These are phyloP conservation scores for Globisporangium spiculum DNA, from an alignment of 352 stramenopile species.

Conservation along the genomic window DNA sequence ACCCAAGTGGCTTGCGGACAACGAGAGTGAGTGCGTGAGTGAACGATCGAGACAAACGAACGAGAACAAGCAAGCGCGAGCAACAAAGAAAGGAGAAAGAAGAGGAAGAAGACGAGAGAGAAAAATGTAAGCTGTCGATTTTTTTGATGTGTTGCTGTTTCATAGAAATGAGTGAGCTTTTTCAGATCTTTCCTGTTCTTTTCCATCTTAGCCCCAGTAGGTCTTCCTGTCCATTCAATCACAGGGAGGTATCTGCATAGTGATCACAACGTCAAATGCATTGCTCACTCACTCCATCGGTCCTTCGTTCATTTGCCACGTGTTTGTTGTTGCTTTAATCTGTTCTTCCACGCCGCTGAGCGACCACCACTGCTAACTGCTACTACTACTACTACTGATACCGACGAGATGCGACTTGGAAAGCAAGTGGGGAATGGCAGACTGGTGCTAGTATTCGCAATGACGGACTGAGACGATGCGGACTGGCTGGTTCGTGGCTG, in stretches of 20 bases:
- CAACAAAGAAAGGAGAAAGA: not conserved
- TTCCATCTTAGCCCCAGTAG: not conserved
- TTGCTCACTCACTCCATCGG: not conserved
- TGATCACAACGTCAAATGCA: not conserved
- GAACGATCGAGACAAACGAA: slow-evolving; percentile 3
- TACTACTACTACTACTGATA: not conserved
- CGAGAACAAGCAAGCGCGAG: not conserved
- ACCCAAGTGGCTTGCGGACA: slow-evolving; percentile 7
- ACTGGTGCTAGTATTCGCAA: not conserved
- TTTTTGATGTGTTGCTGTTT: slow-evolving; percentile 15
- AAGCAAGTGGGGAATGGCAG: not conserved
- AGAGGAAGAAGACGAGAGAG: not conserved
- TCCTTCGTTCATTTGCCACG: not conserved
- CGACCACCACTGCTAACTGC: not conserved
- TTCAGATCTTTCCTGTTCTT: not conserved
- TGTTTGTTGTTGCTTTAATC: not conserved
- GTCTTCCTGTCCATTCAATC: not conserved
- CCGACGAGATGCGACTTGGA: not conserved
- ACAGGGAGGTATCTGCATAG: not conserved
- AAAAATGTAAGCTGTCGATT: slow-evolving; percentile 22
- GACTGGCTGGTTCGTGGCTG: not conserved
- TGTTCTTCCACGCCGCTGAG: not conserved
- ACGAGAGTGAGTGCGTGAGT: slow-evolving; percentile 10
- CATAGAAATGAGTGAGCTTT: slow-evolving; percentile 1
- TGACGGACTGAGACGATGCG: not conserved